Base-by-base conservation (phyloP, 2,329 filamentous ascomycete species). In the Penicillium hesseltinei region DNA sequence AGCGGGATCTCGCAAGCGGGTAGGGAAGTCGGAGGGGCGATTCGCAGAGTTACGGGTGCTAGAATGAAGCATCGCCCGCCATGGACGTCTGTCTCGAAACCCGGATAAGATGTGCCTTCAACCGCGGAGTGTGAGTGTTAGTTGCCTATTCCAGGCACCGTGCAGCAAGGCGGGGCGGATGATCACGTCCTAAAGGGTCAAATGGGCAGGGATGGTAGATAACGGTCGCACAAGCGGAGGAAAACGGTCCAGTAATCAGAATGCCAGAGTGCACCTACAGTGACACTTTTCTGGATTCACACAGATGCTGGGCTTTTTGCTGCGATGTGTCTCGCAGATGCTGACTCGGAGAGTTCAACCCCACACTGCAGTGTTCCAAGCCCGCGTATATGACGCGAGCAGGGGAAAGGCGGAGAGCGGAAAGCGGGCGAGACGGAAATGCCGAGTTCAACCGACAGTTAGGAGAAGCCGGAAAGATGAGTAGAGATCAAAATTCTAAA, bases 21-120 rank as follows among this genome's bases (percentile, higher is more conserved):
- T 27, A 21, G 59, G 13, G 25, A 42, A 46, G 42, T 54, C 46
- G 43, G 50, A 46, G 8, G 52, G 48, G 7, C 19, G 19, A 42
- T 53, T 53, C 42, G 48, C 38, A 47, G 44, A 59, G 33, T 47
- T 15, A 54, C 52, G 49, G 52, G 57, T 42, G 46, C 55, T 50
- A 40, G 57, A 60, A 63, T 61, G 50, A 45, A 59, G 52, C 60
- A 64, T 66, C 51, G 56, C 53, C 62, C 58, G 58, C 46, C 58
- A 64, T 62, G 43, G n/a, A 53, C 17, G 21, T 46, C 50, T 10
- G 43, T 55, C 45, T 46, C 51, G 40, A 54, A 43, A 25, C 6
- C 8, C 15, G 9, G 23, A 29, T 45, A 44, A 27, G 23, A 27
- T 27, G 15, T 10, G 10, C 9, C 25, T 31, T 31, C 10, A 8